Percentiles rank a stretch among this genome's conserved stretches.
Evolutionary conservation across 768 basidiomycete species (phyloP).

Genomic region (Leccinellum luteum): DNA sequence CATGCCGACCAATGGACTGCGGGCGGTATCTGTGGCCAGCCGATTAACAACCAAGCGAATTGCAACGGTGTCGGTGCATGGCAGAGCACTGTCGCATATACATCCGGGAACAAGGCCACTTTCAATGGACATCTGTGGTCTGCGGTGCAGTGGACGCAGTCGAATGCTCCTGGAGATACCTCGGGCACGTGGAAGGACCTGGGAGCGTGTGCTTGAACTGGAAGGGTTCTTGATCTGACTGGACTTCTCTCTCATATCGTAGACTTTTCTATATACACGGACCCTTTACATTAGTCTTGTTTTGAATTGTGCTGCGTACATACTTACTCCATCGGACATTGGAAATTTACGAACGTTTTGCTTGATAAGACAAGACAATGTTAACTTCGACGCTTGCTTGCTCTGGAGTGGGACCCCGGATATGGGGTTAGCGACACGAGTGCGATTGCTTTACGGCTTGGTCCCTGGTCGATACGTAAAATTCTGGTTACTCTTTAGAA

Average conservation of each 20-base stretch:
- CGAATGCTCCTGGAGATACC: constrained; percentile 23
- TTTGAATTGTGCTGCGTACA: too few relatives aligned
- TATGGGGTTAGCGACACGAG: background rate
- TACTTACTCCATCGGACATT: background rate
- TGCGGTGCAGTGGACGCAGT: constrained; percentile 22
- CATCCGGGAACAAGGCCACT: constrained; percentile 13
- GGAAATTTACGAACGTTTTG: too few relatives aligned
- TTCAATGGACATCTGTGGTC: constrained; percentile 19
- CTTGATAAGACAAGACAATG: background rate
- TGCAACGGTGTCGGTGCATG: constrained; percentile 22
- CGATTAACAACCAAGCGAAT: constrained; percentile 22
- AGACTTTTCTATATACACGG: background rate
- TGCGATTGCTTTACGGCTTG: background rate
- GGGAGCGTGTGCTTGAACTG: constrained; percentile 22
- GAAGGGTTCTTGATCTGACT: background rate
- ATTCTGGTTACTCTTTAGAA: background rate
- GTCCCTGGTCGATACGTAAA: background rate
- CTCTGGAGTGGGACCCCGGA: background rate
- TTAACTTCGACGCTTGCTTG: background rate
- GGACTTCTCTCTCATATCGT: background rate
- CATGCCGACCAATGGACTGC: constrained; percentile 19
- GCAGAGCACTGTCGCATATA: constrained; percentile 17
- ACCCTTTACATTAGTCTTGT: background rate
- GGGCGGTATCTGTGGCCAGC: constrained; percentile 13
- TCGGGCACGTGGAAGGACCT: constrained; percentile 27